These are phyloP conservation scores for Lasiodiplodia gonubiensis DNA, from an alignment of 2,329 filamentous ascomycete species.

Conservation along the genomic window DNA sequence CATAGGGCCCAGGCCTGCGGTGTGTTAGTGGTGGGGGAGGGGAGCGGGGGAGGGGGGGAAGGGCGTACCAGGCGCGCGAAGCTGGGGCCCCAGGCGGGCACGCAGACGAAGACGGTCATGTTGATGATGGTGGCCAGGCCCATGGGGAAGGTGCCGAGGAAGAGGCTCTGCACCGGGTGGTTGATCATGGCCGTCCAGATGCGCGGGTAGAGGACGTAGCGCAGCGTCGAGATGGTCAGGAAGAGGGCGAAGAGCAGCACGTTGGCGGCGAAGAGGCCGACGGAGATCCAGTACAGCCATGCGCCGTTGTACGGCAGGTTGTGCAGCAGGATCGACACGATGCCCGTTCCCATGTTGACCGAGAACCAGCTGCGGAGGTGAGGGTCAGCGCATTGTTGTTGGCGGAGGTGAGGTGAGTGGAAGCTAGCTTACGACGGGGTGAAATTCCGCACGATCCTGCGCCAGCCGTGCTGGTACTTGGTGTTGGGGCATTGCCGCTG, in stretches of 20 bases:
- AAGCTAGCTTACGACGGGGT: conserved; percentile 36
- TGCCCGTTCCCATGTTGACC: conserved; percentile 64
- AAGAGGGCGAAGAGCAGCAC: conserved; percentile 61
- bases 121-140: conserved; percentile 68
- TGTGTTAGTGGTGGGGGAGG: background rate
- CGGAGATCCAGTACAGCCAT: conserved; percentile 63
- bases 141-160: conserved; percentile 69
- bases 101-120: conserved; percentile 65
- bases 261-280: conserved; percentile 64
- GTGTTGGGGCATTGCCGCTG: background rate
- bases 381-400: background rate
- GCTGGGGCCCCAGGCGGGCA: conserved; percentile 62
- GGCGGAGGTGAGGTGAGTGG: background rate
- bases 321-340: conserved; percentile 66
- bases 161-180: conserved; percentile 68
- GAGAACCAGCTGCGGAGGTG: conserved; percentile 28
- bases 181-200: conserved; percentile 67
- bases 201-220: conserved; percentile 67
- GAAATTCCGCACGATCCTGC: conserved; percentile 45
- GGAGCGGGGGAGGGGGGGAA: conserved; percentile 28
- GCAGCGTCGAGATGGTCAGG: conserved; percentile 57
- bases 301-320: conserved; percentile 62
- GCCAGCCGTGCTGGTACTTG: conserved; percentile 36
- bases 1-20: background rate
- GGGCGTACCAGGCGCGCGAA: conserved; percentile 50